Base-by-base conservation (phyloP, 805 yeast species). In the Kazachstania viticola region DNA sequence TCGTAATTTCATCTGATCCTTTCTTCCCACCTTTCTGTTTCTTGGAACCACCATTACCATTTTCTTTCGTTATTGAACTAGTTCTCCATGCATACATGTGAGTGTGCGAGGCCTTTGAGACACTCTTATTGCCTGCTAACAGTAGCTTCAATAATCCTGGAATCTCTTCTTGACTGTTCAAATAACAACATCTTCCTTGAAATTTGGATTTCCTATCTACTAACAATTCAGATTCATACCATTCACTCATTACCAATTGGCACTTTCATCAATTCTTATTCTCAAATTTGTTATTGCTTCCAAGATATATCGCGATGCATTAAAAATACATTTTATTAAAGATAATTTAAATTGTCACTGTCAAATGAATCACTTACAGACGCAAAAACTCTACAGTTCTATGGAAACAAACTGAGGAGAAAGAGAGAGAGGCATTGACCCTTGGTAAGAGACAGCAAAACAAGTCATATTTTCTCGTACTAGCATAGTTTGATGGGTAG, bases 21-120 rank as follows among this genome's bases (percentile, higher is more conserved):
- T 17, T 36, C 6, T 29, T 31, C 16, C 28, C 34, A 12, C 36
- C 41, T 16, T 25, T 31, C 6, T 33, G 34, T 2, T 35, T 34
- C 24, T 42, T 35, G 19, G 25, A 25, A 21, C 14, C 16, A 12
- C 35, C 34, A 23, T 34, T 38, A 21, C 25, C 37, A 8, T n/a
- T 27, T 4, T 14, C 27, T 7, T 24, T 24, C 5, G 25, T 19
- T 7, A 9, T 14, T n/a, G 14, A 17, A n/a, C 19, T 17, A 12
- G 41, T 35, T 49, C 80, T 64, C 83, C 84, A 80, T 0, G 93
- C 94, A 30, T 67, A 63, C 64, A 82, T 82, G 31, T 70, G 67
- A 5, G 78, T 81, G 52, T 82, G 94, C 4, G 77, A 60, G 0
- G 93, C 80, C 40, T 69, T 72, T 2, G 52, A 46, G 0, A 78